Conservation (phyloP, 768 basidiomycete species). For the Melanogaster broomeanus region DNA sequence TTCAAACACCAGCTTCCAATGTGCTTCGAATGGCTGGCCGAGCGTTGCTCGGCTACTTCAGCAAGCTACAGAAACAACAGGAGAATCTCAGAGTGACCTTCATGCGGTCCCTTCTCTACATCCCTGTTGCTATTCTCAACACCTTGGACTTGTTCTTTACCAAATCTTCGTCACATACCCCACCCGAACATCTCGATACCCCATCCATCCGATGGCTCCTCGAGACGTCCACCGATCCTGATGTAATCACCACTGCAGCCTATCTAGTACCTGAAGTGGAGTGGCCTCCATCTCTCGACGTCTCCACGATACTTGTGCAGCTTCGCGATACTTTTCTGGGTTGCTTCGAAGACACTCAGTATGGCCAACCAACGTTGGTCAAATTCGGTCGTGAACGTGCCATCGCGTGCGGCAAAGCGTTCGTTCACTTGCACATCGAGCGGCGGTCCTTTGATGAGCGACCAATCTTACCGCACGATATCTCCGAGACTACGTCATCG, state of each 20-base stretch:
- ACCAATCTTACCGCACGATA: neutral
- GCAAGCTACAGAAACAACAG: neutral
- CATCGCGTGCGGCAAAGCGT: conserved; percentile 7
- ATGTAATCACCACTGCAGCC: conserved; percentile 8
- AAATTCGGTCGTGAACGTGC: conserved; percentile 2
- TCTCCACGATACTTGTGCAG: neutral
- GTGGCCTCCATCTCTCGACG: conserved; percentile 13
- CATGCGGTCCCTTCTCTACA: conserved; percentile 1
- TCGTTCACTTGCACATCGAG: conserved; percentile 5
- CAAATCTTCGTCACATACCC: neutral
- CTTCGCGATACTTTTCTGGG: conserved; percentile 8
- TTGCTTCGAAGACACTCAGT: conserved; percentile 9
- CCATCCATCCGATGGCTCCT: conserved; percentile 19
- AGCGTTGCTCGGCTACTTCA: neutral
- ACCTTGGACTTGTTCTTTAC: neutral
- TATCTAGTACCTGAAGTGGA: conserved; percentile 15
- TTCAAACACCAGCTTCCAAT: conserved; percentile 19
- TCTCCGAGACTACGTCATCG: neutral
- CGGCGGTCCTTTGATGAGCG: conserved; percentile 1
- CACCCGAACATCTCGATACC: neutral
- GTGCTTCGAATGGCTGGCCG: conserved; percentile 5
- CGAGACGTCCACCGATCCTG: conserved; percentile 18
- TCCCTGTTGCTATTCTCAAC: neutral
- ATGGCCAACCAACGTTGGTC: conserved; percentile 1
- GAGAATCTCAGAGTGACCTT: neutral